A percentile compares a stretch with the other conserved stretches of the same genome.
Conservation (phyloP, 2,329 filamentous ascomycete species). For the Colletotrichum gloeosporioides region DNA sequence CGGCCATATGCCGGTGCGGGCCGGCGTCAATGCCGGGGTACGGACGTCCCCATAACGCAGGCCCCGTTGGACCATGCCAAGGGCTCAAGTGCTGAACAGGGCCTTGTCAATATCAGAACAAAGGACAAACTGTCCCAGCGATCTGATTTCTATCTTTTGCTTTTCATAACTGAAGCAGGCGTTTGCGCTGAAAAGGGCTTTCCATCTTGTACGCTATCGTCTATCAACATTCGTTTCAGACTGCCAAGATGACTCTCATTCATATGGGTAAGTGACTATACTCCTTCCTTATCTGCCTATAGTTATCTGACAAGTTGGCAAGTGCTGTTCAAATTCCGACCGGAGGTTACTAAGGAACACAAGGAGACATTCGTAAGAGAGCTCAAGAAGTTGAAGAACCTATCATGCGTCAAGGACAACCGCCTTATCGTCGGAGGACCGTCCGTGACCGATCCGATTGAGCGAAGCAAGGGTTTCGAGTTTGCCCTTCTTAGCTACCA, state of each 20-base stretch:
- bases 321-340: background rate
- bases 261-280: background rate
- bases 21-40: background rate
- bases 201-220: background rate
- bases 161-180: background rate
- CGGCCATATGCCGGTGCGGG: background rate
- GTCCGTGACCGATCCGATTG: slow-evolving; percentile 22
- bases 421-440: slow-evolving; percentile 49
- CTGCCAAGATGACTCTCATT: background rate
- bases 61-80: background rate
- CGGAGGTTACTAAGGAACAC: slow-evolving; percentile 36
- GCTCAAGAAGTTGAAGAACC: slow-evolving; percentile 45
- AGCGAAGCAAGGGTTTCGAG: background rate
- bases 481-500: background rate
- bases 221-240: background rate
- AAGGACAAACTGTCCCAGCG: background rate
- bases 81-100: background rate
- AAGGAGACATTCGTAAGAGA: slow-evolving; percentile 43
- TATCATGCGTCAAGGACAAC: slow-evolving; percentile 45
- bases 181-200: background rate
- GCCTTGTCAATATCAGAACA: background rate
- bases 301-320: accelerated
- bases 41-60: background rate
- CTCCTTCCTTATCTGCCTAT: background rate
- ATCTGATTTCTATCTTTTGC: background rate